A percentile compares a stretch with the other conserved stretches of the same genome.
phyloP scores from a whole-genome alignment of 2,329 filamentous ascomycete species.

The Celoporthe dispersa region DNA sequence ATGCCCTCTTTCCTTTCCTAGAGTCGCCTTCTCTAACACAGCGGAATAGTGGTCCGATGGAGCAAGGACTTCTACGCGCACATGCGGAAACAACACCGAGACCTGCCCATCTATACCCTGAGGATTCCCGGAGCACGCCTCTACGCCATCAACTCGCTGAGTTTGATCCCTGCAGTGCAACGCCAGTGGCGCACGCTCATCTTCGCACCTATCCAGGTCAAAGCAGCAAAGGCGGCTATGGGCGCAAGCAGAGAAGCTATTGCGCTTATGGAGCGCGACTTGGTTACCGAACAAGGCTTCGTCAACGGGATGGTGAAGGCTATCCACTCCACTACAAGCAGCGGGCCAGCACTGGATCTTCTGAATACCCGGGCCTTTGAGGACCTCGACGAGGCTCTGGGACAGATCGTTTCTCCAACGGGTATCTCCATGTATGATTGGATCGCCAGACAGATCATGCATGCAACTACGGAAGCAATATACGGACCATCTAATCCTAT shows the following conservation, averaged over 20 bases:
- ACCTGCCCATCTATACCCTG: constrained; percentile 15
- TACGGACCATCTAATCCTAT: constrained; percentile 32
- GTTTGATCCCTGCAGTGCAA: constrained; percentile 56
- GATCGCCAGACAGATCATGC: constrained; percentile 26
- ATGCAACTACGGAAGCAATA: constrained; percentile 31
- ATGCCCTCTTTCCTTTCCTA: no score
- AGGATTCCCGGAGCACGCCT: constrained; percentile 12
- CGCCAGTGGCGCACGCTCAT: constrained; percentile 17
- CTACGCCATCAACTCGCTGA: constrained; percentile 13
- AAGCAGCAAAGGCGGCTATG: constrained; percentile 25
- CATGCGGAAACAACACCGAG: constrained; percentile 7
- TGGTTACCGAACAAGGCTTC: constrained; percentile 28
- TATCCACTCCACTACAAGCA: constrained; percentile 26
- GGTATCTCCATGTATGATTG: constrained; percentile 25
- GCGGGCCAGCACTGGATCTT: constrained; percentile 17
- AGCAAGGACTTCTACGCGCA: constrained; percentile 20
- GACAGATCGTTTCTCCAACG: not conserved
- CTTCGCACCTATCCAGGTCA: constrained; percentile 11
- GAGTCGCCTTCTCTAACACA: not conserved
- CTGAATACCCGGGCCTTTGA: constrained; percentile 20
- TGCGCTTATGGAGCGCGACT: constrained; percentile 26
- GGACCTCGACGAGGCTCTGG: constrained; percentile 18
- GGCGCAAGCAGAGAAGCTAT: constrained; percentile 25
- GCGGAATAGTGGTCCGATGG: constrained; percentile 13
- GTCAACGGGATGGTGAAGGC: constrained; percentile 30